These are phyloP conservation scores for Ophiosphaerella narmari DNA, from an alignment of 2,329 filamentous ascomycete genomes.

Conservation along the genomic window DNA sequence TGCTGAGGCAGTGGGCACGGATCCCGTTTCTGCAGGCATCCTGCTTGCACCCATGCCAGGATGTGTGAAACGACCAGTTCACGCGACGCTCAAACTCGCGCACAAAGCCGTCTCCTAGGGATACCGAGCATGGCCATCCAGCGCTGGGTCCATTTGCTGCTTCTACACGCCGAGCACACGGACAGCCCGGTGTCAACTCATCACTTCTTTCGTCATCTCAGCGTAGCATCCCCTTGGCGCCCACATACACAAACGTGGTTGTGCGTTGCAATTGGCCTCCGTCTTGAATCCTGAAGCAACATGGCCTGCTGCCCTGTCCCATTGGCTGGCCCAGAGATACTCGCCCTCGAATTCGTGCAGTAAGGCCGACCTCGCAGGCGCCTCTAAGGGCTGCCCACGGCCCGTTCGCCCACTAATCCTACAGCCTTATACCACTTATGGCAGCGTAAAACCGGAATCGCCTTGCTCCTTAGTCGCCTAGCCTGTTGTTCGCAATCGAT, in stretches of 20 bases:
- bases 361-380: slow-evolving; percentile 34
- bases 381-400: slow-evolving; percentile 27
- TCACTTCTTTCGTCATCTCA: slow-evolving; percentile 37
- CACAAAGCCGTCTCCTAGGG: slow-evolving; percentile 31
- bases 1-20: slow-evolving; percentile 31
- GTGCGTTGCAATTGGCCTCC: slow-evolving; percentile 25
- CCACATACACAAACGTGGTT: slow-evolving; percentile 17
- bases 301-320: slow-evolving; percentile 14
- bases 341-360: slow-evolving; percentile 35
- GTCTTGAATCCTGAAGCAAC: slow-evolving; percentile 20
- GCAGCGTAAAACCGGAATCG: slow-evolving; percentile 38
- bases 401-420: slow-evolving; percentile 36
- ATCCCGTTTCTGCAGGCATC: slow-evolving; percentile 26
- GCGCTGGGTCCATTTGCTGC: slow-evolving; percentile 19
- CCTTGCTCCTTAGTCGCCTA: slow-evolving; percentile 30
- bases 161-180: slow-evolving; percentile 8
- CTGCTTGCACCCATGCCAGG: slow-evolving; percentile 25
- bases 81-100: slow-evolving; percentile 29
- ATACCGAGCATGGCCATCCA: slow-evolving; percentile 12
- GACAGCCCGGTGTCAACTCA: slow-evolving; percentile 26
- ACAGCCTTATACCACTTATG: slow-evolving; percentile 31
- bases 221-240: slow-evolving; percentile 29
- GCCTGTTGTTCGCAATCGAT: slow-evolving; percentile 34
- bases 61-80: slow-evolving; percentile 32
- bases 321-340: slow-evolving; percentile 38